Percentiles rank a stretch among this genome's conserved stretches.
These are phyloP conservation scores for Astrothelium macrocarpum DNA, from an alignment of 495 filamentous ascomycete genomes.

Conservation along the genomic window DNA sequence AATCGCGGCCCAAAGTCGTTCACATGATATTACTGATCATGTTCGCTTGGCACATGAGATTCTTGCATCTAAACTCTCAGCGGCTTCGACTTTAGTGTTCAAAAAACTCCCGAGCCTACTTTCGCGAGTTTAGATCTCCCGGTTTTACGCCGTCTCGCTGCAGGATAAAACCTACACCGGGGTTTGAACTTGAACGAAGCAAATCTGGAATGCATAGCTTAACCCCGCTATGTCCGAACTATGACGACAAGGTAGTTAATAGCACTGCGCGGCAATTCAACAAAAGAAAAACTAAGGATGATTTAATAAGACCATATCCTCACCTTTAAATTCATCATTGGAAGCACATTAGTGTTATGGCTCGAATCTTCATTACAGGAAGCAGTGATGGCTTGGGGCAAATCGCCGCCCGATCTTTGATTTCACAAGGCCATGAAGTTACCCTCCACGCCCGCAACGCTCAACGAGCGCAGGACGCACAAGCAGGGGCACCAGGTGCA, in stretches of 20 bases:
- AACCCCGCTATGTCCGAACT: neutral
- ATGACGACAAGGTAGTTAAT: constrained; percentile 1
- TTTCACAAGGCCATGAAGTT: constrained; percentile 44
- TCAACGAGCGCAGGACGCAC: constrained; percentile 38
- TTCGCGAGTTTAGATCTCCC: too few species aligned
- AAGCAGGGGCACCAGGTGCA: constrained; percentile 39
- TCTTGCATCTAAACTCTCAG: too few species aligned
- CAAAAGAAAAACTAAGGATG: neutral
- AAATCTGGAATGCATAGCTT: neutral
- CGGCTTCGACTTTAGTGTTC: too few species aligned
- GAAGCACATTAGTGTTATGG: constrained; percentile 28
- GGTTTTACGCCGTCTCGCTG: too few species aligned
- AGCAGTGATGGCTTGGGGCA: constrained; percentile 40
- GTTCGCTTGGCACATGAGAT: too few species aligned
- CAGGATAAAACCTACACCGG: too few species aligned
- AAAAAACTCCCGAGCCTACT: too few species aligned
- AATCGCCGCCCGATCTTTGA: constrained; percentile 40
- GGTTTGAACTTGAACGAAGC: neutral
- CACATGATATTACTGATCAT: too few species aligned
- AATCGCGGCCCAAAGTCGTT: too few species aligned
- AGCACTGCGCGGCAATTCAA: neutral
- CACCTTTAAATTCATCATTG: neutral
- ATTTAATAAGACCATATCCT: neutral
- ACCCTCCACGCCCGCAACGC: constrained; percentile 48
- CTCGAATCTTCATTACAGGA: constrained; percentile 47